Evolutionary conservation across 169 alveolate species (phyloP).

Genomic region (Cryptosporidium viatorum): DNA sequence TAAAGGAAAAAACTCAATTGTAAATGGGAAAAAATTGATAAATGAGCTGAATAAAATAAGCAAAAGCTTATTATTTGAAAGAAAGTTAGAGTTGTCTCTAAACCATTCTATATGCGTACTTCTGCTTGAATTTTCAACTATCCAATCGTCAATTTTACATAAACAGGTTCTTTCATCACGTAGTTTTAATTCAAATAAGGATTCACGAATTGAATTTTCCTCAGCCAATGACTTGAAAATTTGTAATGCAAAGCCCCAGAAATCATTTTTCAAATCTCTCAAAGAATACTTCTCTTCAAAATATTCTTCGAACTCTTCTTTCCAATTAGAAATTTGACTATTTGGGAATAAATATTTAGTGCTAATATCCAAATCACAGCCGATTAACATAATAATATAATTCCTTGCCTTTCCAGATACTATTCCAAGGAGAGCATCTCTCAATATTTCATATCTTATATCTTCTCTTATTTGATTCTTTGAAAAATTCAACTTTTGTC

Average conservation of each 20-base stretch:
- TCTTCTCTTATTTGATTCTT: constrained; percentile 45
- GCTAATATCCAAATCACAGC: constrained; percentile 23
- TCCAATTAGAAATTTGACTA: constrained; percentile 32
- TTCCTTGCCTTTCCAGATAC: constrained; percentile 12
- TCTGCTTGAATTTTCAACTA: background rate
- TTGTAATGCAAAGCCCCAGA: constrained; percentile 36
- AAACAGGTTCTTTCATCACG: constrained; percentile 1
- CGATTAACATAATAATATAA: constrained; percentile 24
- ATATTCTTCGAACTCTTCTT: constrained; percentile 21
- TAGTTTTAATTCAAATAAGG: background rate
- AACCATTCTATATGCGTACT: constrained; percentile 2
- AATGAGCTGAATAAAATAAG: constrained; percentile 11
- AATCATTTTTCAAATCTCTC: background rate
- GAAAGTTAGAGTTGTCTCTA: background rate
- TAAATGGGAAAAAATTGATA: constrained; percentile 5
- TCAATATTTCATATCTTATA: constrained; percentile 17
- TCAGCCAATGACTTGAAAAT: constrained; percentile 7
- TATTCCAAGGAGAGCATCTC: constrained; percentile 27
- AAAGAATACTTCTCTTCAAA: background rate
- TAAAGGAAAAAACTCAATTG: constrained; percentile 13
- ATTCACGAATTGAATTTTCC: constrained; percentile 3
- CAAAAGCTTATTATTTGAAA: constrained; percentile 16
- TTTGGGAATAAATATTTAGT: constrained; percentile 46
- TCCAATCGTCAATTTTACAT: constrained; percentile 32
- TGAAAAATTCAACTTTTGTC: constrained; percentile 9